Percentiles rank a stretch among this genome's conserved stretches.
Evolutionary conservation across 2,329 filamentous ascomycete species (phyloP).

Genomic region (Ceratocystis variospora): DNA sequence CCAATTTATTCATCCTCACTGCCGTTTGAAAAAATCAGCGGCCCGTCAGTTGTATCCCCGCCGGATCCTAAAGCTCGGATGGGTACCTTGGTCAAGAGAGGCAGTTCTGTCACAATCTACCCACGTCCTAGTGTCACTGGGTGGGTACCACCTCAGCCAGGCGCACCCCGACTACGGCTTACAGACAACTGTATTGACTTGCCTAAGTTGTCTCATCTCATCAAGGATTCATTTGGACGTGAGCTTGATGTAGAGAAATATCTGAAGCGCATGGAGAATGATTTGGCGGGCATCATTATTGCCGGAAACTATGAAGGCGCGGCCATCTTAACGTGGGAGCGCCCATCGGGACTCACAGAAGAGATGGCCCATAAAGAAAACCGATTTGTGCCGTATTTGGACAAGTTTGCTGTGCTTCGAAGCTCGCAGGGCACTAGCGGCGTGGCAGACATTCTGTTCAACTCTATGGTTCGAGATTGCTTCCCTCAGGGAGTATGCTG

Average conservation of each 20-base stretch:
- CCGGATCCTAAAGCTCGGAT: slow-evolving; percentile 20
- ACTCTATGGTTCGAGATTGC: slow-evolving; percentile 80
- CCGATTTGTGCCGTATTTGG: slow-evolving; percentile 77
- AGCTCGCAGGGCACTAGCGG: slow-evolving; percentile 79
- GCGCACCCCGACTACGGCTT: slow-evolving; percentile 49
- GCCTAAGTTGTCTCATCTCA: slow-evolving; percentile 66
- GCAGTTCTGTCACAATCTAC: slow-evolving; percentile 76
- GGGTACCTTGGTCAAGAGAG: slow-evolving; percentile 78
- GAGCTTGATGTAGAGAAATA: slow-evolving; percentile 76
- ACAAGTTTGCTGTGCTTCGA: slow-evolving; percentile 92
- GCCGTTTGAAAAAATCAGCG: slow-evolving; percentile 51
- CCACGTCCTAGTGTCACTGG: slow-evolving; percentile 52
- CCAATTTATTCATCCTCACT: slow-evolving; percentile 85
- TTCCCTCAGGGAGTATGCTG: slow-evolving; percentile 85
- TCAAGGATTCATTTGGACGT: slow-evolving; percentile 84
- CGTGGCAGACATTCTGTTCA: slow-evolving; percentile 92
- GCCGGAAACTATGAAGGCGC: slow-evolving; percentile 94
- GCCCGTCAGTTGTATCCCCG: slow-evolving; percentile 8
- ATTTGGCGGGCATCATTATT: slow-evolving; percentile 81
- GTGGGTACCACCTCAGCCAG: slow-evolving; percentile 54
- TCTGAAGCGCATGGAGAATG: slow-evolving; percentile 61
- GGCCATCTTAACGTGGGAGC: slow-evolving; percentile 89
- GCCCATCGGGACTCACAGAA: slow-evolving; percentile 46
- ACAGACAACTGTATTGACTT: slow-evolving; percentile 75
- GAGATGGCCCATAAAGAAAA: slow-evolving; percentile 40